Conservation (phyloP, 2,329 filamentous ascomycete genomes). For the Trichoderma gracile region DNA sequence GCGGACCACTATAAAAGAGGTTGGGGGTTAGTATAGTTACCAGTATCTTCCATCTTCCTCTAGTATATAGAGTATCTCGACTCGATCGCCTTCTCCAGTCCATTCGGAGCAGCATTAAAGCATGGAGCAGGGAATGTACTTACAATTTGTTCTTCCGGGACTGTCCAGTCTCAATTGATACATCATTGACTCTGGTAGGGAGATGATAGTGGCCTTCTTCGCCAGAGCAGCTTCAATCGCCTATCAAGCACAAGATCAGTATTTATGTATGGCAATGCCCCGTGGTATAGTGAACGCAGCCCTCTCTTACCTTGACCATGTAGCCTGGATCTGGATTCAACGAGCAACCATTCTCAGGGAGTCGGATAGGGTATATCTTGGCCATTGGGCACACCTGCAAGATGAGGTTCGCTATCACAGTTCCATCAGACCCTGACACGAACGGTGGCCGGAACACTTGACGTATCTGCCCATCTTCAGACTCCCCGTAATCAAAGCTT, state of each 20-base stretch:
- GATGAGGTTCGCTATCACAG: constrained; percentile 34
- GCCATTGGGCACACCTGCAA: constrained; percentile 32
- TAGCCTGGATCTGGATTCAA: not conserved
- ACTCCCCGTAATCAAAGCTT: not conserved
- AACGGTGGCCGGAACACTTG: not conserved
- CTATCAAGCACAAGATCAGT: not conserved
- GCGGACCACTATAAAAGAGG: not conserved
- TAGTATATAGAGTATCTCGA: no score
- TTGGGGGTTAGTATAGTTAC: no score
- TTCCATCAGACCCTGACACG: constrained; percentile 27
- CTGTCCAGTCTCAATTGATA: not conserved
- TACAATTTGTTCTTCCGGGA: not conserved
- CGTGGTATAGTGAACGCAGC: no score
- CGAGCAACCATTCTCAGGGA: constrained; percentile 1
- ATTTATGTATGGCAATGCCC: not conserved
- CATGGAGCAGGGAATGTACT: not conserved
- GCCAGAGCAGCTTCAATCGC: not conserved
- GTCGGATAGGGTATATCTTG: constrained; percentile 31
- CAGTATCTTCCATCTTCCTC: no score
- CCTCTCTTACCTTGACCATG: not conserved
- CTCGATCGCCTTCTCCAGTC: no score
- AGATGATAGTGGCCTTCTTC: not conserved
- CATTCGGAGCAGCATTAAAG: not conserved
- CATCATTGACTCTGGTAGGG: not conserved
- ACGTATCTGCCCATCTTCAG: not conserved